phyloP scores from a whole-genome alignment of 768 basidiomycete genomes.

The Stropharia rugosoannulata region DNA sequence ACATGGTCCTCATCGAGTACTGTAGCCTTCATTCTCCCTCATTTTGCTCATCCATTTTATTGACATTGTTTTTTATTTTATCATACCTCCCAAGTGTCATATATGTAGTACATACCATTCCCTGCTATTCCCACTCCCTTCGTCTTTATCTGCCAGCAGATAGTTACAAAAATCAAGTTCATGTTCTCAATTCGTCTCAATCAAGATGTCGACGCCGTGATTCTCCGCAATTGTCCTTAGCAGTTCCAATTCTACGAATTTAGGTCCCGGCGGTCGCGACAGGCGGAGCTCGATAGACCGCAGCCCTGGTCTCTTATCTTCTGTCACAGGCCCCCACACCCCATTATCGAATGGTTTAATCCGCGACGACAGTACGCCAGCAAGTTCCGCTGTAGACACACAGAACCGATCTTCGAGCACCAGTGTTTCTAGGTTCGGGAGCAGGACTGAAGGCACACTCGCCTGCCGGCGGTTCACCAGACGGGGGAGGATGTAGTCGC shows the following conservation, averaged over 20 bases:
- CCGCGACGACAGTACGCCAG: slow-evolving; percentile 14
- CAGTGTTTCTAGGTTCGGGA: slow-evolving; percentile 14
- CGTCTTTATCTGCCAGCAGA: too few species aligned
- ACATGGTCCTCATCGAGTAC: too few species aligned
- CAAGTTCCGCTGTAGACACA: slow-evolving; percentile 11
- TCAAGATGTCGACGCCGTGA: slow-evolving; percentile 12
- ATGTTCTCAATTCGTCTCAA: neutral
- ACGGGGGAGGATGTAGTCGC: slow-evolving; percentile 17
- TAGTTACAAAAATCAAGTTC: too few species aligned
- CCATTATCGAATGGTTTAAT: slow-evolving; percentile 2
- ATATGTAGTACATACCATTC: too few species aligned
- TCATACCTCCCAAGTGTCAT: too few species aligned
- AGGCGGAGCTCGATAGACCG: slow-evolving; percentile 15
- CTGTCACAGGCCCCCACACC: slow-evolving; percentile 4
- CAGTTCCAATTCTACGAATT: slow-evolving; percentile 15
- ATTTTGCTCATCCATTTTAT: too few species aligned
- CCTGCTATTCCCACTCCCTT: too few species aligned
- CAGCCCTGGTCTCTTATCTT: neutral
- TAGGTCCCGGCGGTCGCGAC: slow-evolving; percentile 14
- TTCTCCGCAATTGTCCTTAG: slow-evolving; percentile 11
- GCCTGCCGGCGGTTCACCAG: slow-evolving; percentile 10
- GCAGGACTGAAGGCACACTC: slow-evolving; percentile 5
- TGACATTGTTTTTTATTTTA: too few species aligned
- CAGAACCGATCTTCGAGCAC: slow-evolving; percentile 16
- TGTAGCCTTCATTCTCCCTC: too few species aligned